Conservation (phyloP, 2,329 filamentous ascomycete genomes). For the Aspergillus ochraceoroseus region DNA sequence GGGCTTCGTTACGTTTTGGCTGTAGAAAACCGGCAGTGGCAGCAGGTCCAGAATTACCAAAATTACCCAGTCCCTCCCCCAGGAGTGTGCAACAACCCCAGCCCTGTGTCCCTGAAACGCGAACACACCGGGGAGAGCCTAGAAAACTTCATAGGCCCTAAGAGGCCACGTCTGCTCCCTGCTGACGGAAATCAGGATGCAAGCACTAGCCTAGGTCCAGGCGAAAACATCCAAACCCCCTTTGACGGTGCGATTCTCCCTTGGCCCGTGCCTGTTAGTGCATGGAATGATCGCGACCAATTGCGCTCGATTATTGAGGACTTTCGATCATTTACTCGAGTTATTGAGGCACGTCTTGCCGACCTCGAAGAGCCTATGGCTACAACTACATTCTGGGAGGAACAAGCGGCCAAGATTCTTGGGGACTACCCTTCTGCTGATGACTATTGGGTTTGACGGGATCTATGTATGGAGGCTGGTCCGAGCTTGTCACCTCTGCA, state of each 20-base stretch:
- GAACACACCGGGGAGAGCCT: background rate
- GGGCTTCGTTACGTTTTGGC: background rate
- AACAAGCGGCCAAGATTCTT: background rate
- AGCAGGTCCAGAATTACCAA: too few relatives aligned
- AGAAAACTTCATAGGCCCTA: background rate
- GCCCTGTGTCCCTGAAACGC: background rate
- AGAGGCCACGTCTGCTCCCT: background rate
- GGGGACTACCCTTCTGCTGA: too few relatives aligned
- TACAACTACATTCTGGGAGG: background rate
- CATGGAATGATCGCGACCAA: background rate
- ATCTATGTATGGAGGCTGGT: too few relatives aligned
- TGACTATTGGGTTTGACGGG: too few relatives aligned
- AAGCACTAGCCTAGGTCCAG: too few relatives aligned
- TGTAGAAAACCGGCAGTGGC: too few relatives aligned
- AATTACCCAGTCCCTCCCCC: background rate
- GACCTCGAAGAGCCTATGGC: background rate
- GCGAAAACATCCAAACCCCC: too few relatives aligned
- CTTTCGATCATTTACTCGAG: background rate
- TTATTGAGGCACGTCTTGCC: background rate
- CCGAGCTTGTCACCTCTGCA: too few relatives aligned
- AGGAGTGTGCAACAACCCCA: too few relatives aligned
- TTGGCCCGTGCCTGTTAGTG: background rate
- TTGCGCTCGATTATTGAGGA: background rate
- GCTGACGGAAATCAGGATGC: too few relatives aligned
- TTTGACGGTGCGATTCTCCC: background rate